Conservation (phyloP, 495 filamentous ascomycete species). For the Choiromyces venosus region DNA sequence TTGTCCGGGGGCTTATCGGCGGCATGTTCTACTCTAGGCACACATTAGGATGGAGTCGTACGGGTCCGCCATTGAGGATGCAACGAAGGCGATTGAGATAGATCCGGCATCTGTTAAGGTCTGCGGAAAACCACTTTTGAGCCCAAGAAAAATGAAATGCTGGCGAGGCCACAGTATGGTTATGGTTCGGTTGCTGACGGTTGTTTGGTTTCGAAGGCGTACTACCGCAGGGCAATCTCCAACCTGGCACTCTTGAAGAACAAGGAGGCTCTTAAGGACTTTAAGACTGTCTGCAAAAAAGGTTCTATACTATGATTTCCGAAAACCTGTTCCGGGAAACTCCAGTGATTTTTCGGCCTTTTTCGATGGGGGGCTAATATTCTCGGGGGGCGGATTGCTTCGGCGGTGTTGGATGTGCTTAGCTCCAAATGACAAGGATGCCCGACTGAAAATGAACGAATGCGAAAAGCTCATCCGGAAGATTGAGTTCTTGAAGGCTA, state of each 20-base stretch:
- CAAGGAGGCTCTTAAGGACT: slow-evolving; percentile 82
- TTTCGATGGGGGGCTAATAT: slow-evolving; percentile 6
- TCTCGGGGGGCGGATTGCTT: slow-evolving; percentile 5
- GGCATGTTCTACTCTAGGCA: slow-evolving; percentile 51
- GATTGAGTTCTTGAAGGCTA: slow-evolving; percentile 86
- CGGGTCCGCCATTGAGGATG: slow-evolving; percentile 86
- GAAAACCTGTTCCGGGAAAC: not conserved
- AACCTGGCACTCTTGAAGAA: slow-evolving; percentile 84
- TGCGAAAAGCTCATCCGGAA: slow-evolving; percentile 89
- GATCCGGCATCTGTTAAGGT: slow-evolving; percentile 86
- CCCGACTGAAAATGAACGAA: slow-evolving; percentile 80
- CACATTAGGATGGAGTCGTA: slow-evolving; percentile 94
- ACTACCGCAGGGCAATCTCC: slow-evolving; percentile 87
- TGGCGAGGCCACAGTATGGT: not conserved
- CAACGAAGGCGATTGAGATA: slow-evolving; percentile 86
- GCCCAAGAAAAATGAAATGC: not conserved
- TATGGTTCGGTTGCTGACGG: slow-evolving; percentile 6
- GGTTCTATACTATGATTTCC: slow-evolving; percentile 17
- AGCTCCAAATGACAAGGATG: slow-evolving; percentile 80
- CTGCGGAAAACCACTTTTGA: slow-evolving; percentile 20
- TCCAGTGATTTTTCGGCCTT: not conserved
- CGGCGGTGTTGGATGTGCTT: not conserved
- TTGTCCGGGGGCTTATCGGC: slow-evolving; percentile 50
- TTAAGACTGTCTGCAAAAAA: slow-evolving; percentile 81
- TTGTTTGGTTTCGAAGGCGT: slow-evolving; percentile 57